A percentile compares a stretch with the other conserved stretches of the same genome.
Conservation (phyloP, 345 rosid genomes). For the Citrus sp. region DNA sequence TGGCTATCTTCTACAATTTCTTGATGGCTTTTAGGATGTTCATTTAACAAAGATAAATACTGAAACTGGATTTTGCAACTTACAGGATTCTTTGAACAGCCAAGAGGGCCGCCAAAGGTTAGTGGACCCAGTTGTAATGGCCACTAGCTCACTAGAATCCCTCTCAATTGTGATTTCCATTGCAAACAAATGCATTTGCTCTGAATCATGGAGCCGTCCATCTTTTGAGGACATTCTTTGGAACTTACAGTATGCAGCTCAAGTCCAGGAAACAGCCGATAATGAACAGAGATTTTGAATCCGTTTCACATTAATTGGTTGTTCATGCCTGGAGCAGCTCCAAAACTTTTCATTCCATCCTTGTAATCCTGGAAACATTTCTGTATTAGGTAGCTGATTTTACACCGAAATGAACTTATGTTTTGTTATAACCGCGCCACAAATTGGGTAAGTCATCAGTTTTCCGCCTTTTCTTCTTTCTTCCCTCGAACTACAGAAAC, state of each 20-base stretch:
- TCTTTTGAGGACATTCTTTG: slow-evolving; percentile 53
- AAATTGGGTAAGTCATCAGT: neutral
- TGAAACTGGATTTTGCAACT: neutral
- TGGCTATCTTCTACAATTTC: neutral
- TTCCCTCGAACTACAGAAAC: no score
- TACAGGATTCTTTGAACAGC: slow-evolving; percentile 39
- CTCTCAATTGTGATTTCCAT: slow-evolving; percentile 36
- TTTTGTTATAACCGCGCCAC: neutral
- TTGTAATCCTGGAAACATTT: neutral
- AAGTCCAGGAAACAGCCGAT: slow-evolving; percentile 41
- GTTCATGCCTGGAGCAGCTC: neutral
- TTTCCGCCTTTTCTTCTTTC: neutral
- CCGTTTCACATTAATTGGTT: neutral
- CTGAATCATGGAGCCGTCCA: slow-evolving; percentile 44
- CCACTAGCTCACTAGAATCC: slow-evolving; percentile 41
- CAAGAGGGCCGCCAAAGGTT: slow-evolving; percentile 26
- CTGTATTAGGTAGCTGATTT: neutral
- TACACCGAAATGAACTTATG: neutral
- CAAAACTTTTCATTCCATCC: neutral
- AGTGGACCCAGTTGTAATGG: slow-evolving; percentile 36
- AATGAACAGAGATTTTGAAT: slow-evolving; percentile 12
- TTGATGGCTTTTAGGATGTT: neutral
- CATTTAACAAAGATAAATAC: neutral
- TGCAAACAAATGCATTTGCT: slow-evolving; percentile 40
- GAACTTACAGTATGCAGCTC: slow-evolving; percentile 55